Evolutionary conservation across 495 filamentous ascomycete genomes (phyloP).

Genomic region (Letharia columbiana): DNA sequence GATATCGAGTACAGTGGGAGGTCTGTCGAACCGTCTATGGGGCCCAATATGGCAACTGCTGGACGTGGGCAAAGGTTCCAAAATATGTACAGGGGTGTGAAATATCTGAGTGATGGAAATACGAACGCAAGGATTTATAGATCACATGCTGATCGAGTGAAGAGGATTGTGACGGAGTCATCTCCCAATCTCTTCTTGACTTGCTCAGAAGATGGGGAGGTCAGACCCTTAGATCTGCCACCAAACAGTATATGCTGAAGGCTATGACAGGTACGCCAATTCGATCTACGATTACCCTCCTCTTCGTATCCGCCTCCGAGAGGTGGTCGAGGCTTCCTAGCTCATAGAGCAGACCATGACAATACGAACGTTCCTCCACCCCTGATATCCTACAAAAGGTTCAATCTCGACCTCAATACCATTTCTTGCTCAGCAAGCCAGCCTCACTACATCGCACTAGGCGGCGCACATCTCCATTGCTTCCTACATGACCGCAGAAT

Average conservation of each 20-base stretch:
- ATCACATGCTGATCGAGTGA: constrained; percentile 63
- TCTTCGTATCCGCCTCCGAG: constrained; percentile 51
- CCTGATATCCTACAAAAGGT: constrained; percentile 61
- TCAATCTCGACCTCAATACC: constrained; percentile 61
- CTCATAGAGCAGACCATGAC: constrained; percentile 40
- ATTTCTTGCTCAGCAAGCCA: constrained; percentile 66
- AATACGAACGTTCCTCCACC: constrained; percentile 55
- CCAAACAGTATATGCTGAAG: constrained; percentile 15
- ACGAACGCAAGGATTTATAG: constrained; percentile 58
- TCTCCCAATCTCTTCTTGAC: constrained; percentile 65
- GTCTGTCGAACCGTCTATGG: constrained; percentile 29
- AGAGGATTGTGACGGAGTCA: constrained; percentile 68
- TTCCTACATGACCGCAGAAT: constrained; percentile 71
- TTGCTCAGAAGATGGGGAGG: constrained; percentile 70
- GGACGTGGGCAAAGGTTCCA: constrained; percentile 41
- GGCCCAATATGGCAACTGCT: constrained; percentile 29
- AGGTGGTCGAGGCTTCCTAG: constrained; percentile 43
- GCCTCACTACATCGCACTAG: constrained; percentile 69
- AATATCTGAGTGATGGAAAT: constrained; percentile 50
- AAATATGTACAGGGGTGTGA: constrained; percentile 43
- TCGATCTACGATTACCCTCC: constrained; percentile 61
- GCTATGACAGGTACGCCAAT: constrained; percentile 44
- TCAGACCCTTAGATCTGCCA: constrained; percentile 26
- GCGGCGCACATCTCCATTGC: constrained; percentile 63
- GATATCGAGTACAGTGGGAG: constrained; percentile 58